Evolutionary conservation across 83 land plant species (phyloP).

Genomic region (Picea mariana): DNA sequence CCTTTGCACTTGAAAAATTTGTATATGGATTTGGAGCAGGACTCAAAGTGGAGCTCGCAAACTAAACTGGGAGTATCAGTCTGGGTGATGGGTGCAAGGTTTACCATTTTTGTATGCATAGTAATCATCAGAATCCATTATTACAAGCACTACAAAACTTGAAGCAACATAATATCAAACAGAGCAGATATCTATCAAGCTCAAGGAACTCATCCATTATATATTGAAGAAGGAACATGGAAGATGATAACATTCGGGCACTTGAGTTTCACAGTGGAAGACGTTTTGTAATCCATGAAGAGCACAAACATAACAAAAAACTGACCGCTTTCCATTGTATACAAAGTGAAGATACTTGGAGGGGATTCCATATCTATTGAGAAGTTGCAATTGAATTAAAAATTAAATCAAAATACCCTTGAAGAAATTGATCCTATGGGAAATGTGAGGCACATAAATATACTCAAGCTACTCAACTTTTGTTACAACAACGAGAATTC

Average conservation of each 20-base stretch:
- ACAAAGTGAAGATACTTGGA: too few species aligned
- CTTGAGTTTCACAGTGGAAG: slow-evolving; percentile 52
- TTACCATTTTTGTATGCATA: not conserved
- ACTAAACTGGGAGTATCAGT: not conserved
- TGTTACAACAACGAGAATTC: slow-evolving; percentile 52
- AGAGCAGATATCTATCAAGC: not conserved
- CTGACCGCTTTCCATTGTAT: too few species aligned
- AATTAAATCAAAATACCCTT: too few species aligned
- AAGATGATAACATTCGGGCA: slow-evolving; percentile 63
- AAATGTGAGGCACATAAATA: slow-evolving; percentile 64
- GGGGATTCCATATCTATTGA: too few species aligned
- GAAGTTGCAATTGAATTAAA: too few species aligned
- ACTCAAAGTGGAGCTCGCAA: not conserved
- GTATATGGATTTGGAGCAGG: too few species aligned
- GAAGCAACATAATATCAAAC: not conserved
- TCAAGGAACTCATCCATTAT: not conserved
- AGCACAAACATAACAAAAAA: too few species aligned
- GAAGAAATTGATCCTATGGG: too few species aligned
- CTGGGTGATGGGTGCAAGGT: slow-evolving; percentile 13
- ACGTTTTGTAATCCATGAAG: slow-evolving; percentile 74
- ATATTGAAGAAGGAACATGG: slow-evolving; percentile 26
- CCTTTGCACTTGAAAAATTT: too few species aligned
- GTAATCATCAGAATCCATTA: not conserved
- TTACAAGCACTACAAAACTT: slow-evolving; percentile 1
- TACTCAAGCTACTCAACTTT: slow-evolving; percentile 72